A percentile compares a stretch with the other conserved stretches of the same genome.
phyloP scores from a whole-genome alignment of 2,329 filamentous ascomycete genomes.

The Aspergillus nomiae region DNA sequence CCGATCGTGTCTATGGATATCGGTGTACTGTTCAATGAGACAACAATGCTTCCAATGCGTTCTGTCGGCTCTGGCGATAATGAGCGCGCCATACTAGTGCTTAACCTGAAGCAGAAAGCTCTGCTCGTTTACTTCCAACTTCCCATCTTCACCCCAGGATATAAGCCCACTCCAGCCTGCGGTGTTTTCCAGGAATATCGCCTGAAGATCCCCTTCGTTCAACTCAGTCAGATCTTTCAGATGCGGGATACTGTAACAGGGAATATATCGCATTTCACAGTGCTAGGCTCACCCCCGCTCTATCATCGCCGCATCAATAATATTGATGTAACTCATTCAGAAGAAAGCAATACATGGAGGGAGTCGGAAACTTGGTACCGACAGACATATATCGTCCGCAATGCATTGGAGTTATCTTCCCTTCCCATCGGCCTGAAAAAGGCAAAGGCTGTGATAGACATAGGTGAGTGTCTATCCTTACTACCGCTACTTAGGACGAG shows the following conservation, averaged over 20 bases:
- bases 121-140: conserved; percentile 50
- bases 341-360: conserved; percentile 51
- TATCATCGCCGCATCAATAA: conserved; percentile 46
- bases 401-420: conserved; percentile 36
- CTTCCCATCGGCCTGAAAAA: conserved; percentile 53
- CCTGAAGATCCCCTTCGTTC: conserved; percentile 49
- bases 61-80: conserved; percentile 34
- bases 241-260: conserved; percentile 21
- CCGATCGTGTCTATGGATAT: conserved; percentile 58
- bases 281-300: conserved; percentile 47
- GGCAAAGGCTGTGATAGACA: conserved; percentile 57
- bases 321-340: conserved; percentile 44
- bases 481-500: background rate
- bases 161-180: background rate
- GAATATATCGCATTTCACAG: conserved; percentile 36
- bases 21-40: conserved; percentile 59
- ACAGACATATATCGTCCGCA: conserved; percentile 63
- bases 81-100: conserved; percentile 34
- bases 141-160: conserved; percentile 22
- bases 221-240: conserved; percentile 44
- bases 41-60: conserved; percentile 63
- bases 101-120: conserved; percentile 49
- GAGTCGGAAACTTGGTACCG: conserved; percentile 63
- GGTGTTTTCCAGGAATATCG: conserved; percentile 35
- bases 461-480: conserved; percentile 47